Percentiles rank a stretch among this genome's conserved stretches.
Evolutionary conservation across 1,284 basidiomycete genomes (phyloP).

Genomic region (Laetiporus sulphureus): DNA sequence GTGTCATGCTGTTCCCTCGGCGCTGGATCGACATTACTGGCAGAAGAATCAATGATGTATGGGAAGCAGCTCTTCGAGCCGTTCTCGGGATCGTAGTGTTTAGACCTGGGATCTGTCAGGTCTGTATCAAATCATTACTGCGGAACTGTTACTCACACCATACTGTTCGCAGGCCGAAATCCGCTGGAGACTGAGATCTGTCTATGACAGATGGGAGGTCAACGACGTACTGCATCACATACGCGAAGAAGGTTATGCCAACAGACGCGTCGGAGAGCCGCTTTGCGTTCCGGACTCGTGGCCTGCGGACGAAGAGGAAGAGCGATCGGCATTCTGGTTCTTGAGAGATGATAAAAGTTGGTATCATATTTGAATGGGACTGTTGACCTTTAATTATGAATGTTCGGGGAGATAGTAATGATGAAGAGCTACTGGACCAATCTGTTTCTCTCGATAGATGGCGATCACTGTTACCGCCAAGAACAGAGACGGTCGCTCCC

Average conservation of each 20-base stretch:
- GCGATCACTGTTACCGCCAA: too few species aligned
- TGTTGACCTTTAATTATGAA: neutral
- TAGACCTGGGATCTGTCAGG: conserved; percentile 71
- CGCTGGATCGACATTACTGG: conserved; percentile 77
- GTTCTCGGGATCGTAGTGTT: conserved; percentile 60
- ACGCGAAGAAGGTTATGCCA: conserved; percentile 40
- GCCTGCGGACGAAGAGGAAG: conserved; percentile 43
- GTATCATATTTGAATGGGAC: conserved; percentile 36
- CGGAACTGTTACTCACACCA: neutral
- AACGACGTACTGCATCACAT: conserved; percentile 58
- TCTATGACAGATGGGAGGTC: conserved; percentile 74
- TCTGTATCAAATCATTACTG: conserved; percentile 23
- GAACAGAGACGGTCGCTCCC: too few species aligned
- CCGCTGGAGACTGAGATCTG: conserved; percentile 54
- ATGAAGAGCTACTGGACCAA: neutral
- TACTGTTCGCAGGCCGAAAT: conserved; percentile 46
- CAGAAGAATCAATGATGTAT: conserved; percentile 48
- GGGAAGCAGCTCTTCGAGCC: conserved; percentile 64
- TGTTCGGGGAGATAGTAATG: neutral
- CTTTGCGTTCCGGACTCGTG: conserved; percentile 10
- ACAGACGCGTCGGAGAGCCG: conserved; percentile 24
- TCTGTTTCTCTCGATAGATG: too few species aligned
- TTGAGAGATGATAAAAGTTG: conserved; percentile 38
- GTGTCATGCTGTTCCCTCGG: conserved; percentile 49
- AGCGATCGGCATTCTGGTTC: conserved; percentile 39